Conservation (phyloP, 805 yeast genomes). For the Schwanniomyces occidentalis region DNA sequence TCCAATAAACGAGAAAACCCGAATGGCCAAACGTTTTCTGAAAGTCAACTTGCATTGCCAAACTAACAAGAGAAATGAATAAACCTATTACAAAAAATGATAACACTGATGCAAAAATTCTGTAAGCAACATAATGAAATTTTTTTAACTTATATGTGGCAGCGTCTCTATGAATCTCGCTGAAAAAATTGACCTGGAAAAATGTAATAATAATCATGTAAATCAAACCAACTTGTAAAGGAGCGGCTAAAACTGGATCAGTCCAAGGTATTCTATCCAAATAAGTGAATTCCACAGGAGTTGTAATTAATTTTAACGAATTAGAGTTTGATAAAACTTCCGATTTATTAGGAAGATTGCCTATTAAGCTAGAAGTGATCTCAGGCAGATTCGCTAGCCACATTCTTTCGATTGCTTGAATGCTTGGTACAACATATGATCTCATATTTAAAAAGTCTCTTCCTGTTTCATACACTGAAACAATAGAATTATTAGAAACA, state of each 20-base stretch:
- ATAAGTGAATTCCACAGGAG: slow-evolving; percentile 33
- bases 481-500: slow-evolving; percentile 30
- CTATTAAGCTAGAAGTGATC: slow-evolving; percentile 21
- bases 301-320: slow-evolving; percentile 23
- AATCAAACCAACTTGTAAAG: slow-evolving; percentile 74
- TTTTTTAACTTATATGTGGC: slow-evolving; percentile 45
- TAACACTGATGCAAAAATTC: slow-evolving; percentile 50
- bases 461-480: slow-evolving; percentile 59
- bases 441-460: slow-evolving; percentile 56
- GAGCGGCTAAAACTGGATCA: slow-evolving; percentile 57
- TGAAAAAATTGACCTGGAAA: slow-evolving; percentile 66
- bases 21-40: slow-evolving; percentile 58
- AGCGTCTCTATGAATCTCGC: slow-evolving; percentile 50
- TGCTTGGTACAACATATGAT: slow-evolving; percentile 40
- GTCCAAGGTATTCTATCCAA: slow-evolving; percentile 53
- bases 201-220: slow-evolving; percentile 71
- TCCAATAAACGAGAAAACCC: slow-evolving; percentile 78
- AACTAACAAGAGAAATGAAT: slow-evolving; percentile 57
- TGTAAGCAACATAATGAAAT: slow-evolving; percentile 49
- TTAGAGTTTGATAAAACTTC: slow-evolving; percentile 11
- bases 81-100: slow-evolving; percentile 60
- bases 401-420: slow-evolving; percentile 34
- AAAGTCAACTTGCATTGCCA: slow-evolving; percentile 68
- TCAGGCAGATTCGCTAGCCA: slow-evolving; percentile 27
- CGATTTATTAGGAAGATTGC: slow-evolving; percentile 13